Conservation (phyloP, 495 filamentous ascomycete genomes). For the Xylaria castorea region DNA sequence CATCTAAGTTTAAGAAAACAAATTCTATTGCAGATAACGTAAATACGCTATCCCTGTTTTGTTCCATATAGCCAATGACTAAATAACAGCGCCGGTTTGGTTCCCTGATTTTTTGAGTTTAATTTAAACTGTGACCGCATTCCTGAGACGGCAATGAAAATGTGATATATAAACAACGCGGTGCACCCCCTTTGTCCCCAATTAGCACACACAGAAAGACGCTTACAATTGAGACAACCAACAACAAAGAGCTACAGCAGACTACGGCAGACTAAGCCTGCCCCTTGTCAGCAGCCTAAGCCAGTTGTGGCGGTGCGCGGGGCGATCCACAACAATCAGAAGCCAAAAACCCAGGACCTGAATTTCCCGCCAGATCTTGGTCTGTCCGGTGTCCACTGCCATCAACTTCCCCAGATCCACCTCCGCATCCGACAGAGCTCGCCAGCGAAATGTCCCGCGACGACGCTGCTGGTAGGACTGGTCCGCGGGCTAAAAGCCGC, state of each 20-base stretch:
- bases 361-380: conserved; percentile 22
- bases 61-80: neutral
- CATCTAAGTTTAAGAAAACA: neutral
- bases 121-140: neutral
- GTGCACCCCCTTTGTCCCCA: neutral
- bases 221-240: neutral
- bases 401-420: conserved; percentile 32
- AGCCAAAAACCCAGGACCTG: conserved; percentile 20
- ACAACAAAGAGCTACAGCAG: neutral
- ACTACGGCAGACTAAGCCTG: neutral
- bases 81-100: neutral
- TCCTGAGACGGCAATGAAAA: neutral
- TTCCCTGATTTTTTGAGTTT: neutral
- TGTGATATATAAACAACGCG: neutral
- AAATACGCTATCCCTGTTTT: neutral
- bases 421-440: conserved; percentile 23
- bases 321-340: conserved; percentile 28
- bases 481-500: conserved; percentile 15
- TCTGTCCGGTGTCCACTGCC: conserved; percentile 18
- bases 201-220: neutral
- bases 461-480: conserved; percentile 15
- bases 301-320: conserved; percentile 26
- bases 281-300: conserved; percentile 13
- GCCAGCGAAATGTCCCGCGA: conserved; percentile 29
- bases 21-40: neutral